These are phyloP conservation scores for Cercospora janseana DNA, from an alignment of 2,329 filamentous ascomycete genomes.

Conservation along the genomic window DNA sequence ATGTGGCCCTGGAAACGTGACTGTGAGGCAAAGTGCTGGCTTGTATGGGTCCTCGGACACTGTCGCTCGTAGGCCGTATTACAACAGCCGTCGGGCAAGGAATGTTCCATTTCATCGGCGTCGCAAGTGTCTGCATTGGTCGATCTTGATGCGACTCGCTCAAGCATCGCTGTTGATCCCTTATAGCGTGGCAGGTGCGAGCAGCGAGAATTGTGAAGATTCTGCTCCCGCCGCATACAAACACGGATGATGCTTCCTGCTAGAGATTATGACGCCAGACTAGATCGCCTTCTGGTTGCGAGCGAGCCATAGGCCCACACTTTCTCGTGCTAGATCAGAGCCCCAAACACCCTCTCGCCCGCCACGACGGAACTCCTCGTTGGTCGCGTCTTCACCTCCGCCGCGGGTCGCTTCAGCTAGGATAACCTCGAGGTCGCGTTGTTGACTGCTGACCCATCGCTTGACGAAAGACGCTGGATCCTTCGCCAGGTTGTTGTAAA, in stretches of 20 bases:
- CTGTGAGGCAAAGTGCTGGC: too few species aligned
- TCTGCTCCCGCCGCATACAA: too few species aligned
- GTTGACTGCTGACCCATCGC: constrained; percentile 88
- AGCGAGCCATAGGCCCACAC: constrained; percentile 58
- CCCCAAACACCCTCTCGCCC: constrained; percentile 64
- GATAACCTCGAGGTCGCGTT: constrained; percentile 83
- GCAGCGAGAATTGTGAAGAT: too few species aligned
- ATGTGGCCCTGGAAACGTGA: too few species aligned
- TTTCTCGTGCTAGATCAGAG: constrained; percentile 59
- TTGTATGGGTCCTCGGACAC: too few species aligned
- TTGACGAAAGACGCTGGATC: constrained; percentile 82
- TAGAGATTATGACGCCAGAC: constrained; percentile 2
- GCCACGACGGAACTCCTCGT: constrained; percentile 68
- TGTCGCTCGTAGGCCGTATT: too few species aligned
- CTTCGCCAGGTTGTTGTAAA: constrained; percentile 73
- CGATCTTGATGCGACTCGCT: too few species aligned
- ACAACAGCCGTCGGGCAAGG: too few species aligned
- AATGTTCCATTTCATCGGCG: too few species aligned
- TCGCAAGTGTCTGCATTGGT: too few species aligned
- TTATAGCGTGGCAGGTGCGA: too few species aligned
- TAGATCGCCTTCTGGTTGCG: constrained; percentile 28
- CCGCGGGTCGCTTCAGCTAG: constrained; percentile 72
- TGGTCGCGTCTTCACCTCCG: constrained; percentile 50
- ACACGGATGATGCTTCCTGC: constrained; percentile 1
- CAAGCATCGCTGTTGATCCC: too few species aligned